Conservation (phyloP, 1,284 basidiomycete species). For the Microbotryum intermedium region DNA sequence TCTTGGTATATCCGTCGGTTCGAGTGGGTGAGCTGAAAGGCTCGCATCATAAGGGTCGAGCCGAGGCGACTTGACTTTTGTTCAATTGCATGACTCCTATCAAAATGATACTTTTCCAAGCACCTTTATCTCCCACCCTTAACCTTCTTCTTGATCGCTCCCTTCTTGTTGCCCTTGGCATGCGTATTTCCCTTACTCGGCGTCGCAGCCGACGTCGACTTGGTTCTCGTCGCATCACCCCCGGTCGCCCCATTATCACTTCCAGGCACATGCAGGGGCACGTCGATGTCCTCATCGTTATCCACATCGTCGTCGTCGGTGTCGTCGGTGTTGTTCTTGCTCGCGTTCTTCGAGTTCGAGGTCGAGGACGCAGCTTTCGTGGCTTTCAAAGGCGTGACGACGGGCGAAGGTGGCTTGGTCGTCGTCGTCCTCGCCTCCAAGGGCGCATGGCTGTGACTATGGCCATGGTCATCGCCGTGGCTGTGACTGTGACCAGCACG, state of each 20-base stretch:
- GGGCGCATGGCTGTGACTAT: too few species aligned
- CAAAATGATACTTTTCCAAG: too few species aligned
- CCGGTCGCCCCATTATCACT: neutral
- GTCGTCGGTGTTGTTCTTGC: neutral
- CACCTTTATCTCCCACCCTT: slow-evolving; percentile 14
- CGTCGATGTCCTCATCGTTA: neutral
- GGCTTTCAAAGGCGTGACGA: neutral
- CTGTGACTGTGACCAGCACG: neutral
- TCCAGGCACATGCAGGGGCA: neutral
- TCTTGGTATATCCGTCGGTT: too few species aligned
- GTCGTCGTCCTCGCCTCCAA: neutral
- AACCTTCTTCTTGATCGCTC: slow-evolving; percentile 20
- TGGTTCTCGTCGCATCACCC: neutral
- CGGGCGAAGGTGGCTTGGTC: neutral
- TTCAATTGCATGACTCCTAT: too few species aligned
- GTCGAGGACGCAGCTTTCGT: neutral
- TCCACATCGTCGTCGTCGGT: neutral
- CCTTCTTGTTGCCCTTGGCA: slow-evolving; percentile 9
- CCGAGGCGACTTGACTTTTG: too few species aligned
- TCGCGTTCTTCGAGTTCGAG: neutral
- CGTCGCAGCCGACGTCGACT: neutral
- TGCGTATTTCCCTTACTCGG: slow-evolving; percentile 6
- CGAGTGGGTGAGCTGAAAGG: too few species aligned
- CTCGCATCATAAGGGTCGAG: too few species aligned
- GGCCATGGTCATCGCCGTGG: too few species aligned